These are phyloP conservation scores for Chaetoceros muelleri DNA, from an alignment of 108 stramenopile genomes.

Conservation along the genomic window DNA sequence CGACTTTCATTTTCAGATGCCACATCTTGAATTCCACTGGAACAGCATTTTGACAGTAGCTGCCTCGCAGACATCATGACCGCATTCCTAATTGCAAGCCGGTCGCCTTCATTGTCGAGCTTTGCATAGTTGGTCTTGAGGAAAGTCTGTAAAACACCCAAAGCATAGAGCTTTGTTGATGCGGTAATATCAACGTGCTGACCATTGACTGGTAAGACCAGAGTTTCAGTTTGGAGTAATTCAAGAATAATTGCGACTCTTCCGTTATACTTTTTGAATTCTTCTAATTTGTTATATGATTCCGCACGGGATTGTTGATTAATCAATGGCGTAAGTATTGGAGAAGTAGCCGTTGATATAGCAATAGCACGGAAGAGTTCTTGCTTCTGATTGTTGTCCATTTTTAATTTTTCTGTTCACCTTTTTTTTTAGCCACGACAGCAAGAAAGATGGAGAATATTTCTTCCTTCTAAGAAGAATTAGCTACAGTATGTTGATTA, in stretches of 20 bases:
- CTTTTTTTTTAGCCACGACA: too few species aligned
- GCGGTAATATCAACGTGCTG: conserved; percentile 45
- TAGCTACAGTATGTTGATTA: too few species aligned
- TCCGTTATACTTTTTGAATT: conserved; percentile 62
- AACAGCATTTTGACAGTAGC: conserved; percentile 9
- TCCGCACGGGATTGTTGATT: conserved; percentile 36
- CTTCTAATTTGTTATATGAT: conserved; percentile 58
- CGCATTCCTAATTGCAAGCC: conserved; percentile 40
- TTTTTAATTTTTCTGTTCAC: too few species aligned
- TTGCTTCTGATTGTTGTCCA: conserved; percentile 45
- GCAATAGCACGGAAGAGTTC: conserved; percentile 64
- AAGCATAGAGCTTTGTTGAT: conserved; percentile 62
- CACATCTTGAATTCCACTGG: neutral
- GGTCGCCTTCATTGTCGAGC: conserved; percentile 41
- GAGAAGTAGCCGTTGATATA: conserved; percentile 42
- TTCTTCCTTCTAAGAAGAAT: too few species aligned
- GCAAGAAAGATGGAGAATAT: too few species aligned
- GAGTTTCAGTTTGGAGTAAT: conserved; percentile 27
- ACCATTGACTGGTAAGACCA: conserved; percentile 11
- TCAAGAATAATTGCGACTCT: conserved; percentile 38
- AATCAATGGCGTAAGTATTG: conserved; percentile 4
- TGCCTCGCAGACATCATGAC: conserved; percentile 46
- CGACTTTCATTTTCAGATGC: conserved; percentile 14
- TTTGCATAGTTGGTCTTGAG: conserved; percentile 42
- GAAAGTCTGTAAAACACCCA: conserved; percentile 47